Conservation (phyloP, 176 grass and related monocot species). For the Oryza nivara region DNA sequence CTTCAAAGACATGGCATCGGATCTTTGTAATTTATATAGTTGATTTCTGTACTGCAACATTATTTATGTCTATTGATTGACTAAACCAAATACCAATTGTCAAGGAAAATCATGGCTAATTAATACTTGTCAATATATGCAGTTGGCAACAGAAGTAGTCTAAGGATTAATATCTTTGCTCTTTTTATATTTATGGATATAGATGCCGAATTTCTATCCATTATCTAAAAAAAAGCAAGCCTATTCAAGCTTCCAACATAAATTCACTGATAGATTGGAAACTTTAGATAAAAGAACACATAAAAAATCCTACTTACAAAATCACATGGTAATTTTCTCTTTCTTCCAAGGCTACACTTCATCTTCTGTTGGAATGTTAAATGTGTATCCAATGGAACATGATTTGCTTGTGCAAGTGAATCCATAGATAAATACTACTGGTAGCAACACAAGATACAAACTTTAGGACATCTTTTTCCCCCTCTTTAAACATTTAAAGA, state of each 20-base stretch:
- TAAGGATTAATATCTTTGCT: too few species aligned
- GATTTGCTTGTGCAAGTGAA: conserved; percentile 15
- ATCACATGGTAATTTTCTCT: too few species aligned
- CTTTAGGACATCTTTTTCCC: not conserved
- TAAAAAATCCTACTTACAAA: too few species aligned
- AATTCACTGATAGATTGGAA: too few species aligned
- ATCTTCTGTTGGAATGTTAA: not conserved
- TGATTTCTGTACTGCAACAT: not conserved
- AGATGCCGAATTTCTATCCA: too few species aligned
- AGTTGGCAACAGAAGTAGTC: too few species aligned
- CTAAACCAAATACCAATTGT: not conserved
- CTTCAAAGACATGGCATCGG: not conserved
- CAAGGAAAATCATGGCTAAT: not conserved
- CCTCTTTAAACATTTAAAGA: conserved; percentile 20
- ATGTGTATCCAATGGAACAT: not conserved
- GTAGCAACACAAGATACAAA: not conserved
- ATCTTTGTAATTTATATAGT: not conserved
- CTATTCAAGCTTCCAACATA: too few species aligned
- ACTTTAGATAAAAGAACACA: too few species aligned
- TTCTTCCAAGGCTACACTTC: not conserved
- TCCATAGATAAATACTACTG: not conserved
- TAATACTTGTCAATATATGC: not conserved
- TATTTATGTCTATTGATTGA: not conserved
- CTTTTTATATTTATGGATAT: not conserved
- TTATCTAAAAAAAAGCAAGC: too few species aligned